These are phyloP conservation scores for Xeromyces bisporus DNA, from an alignment of 495 filamentous ascomycete genomes.

Conservation along the genomic window DNA sequence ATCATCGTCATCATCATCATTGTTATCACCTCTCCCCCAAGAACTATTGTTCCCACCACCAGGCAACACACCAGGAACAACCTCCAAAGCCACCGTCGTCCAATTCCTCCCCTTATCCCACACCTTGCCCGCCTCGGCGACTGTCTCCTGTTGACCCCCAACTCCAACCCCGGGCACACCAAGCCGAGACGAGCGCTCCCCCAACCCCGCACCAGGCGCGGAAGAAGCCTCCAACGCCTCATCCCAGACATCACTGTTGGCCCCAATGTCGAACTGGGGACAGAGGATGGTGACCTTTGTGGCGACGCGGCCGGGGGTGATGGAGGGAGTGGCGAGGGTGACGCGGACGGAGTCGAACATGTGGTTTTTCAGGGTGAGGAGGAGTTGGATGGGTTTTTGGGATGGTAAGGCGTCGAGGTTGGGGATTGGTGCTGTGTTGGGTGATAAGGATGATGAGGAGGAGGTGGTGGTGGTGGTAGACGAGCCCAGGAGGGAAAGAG, in stretches of 20 bases:
- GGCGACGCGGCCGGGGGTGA: slow-evolving; percentile 59
- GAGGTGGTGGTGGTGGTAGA: slow-evolving; percentile 6
- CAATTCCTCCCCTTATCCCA: slow-evolving; percentile 93
- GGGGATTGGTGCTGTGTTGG: slow-evolving; percentile 9
- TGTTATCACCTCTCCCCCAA: neutral
- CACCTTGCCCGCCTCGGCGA: slow-evolving; percentile 80
- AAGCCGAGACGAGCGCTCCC: slow-evolving; percentile 14
- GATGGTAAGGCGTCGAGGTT: slow-evolving; percentile 41
- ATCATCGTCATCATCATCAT: slow-evolving; percentile 8
- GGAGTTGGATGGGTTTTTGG: slow-evolving; percentile 55
- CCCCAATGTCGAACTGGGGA: slow-evolving; percentile 86
- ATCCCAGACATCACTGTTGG: slow-evolving; percentile 91
- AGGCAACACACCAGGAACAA: slow-evolving; percentile 49
- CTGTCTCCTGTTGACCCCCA: slow-evolving; percentile 39
- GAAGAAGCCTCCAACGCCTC: slow-evolving; percentile 50
- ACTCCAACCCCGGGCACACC: slow-evolving; percentile 18
- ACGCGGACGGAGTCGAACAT: slow-evolving; percentile 81
- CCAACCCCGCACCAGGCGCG: slow-evolving; percentile 19
- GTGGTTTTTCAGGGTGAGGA: slow-evolving; percentile 83
- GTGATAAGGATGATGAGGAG: slow-evolving; percentile 8
- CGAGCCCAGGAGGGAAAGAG: slow-evolving; percentile 32
- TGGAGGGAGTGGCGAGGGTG: slow-evolving; percentile 68
- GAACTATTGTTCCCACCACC: slow-evolving; percentile 4
- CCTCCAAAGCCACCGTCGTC: slow-evolving; percentile 81
- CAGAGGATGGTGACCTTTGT: slow-evolving; percentile 82